phyloP scores from a whole-genome alignment of 2,329 filamentous ascomycete genomes.

The Aspergillus sp. region DNA sequence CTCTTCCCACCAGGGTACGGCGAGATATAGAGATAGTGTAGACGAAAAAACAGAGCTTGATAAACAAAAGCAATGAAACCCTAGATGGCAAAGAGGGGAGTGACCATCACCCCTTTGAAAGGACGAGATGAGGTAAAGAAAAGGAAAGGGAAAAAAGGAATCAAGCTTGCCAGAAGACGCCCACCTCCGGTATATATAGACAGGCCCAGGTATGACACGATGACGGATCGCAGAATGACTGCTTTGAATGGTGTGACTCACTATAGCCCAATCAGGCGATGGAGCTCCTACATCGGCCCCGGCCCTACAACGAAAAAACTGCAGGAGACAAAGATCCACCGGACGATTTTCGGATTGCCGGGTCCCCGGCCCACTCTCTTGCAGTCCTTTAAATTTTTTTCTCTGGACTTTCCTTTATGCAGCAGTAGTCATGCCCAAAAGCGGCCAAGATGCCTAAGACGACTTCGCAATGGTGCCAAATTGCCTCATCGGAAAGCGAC shows the following conservation, averaged over 20 bases:
- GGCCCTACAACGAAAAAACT: conserved; percentile 3
- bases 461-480: conserved; percentile 17
- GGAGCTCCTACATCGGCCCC: conserved; percentile 3
- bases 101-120: conserved; percentile 38
- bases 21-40: conserved; percentile 4
- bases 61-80: background rate
- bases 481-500: conserved; percentile 15
- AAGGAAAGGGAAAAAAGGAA: conserved; percentile 12
- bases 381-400: background rate
- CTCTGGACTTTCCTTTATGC: background rate
- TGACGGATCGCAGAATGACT: conserved; percentile 13
- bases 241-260: conserved; percentile 27
- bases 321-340: conserved; percentile 9
- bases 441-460: background rate
- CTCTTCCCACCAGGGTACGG: conserved; percentile 4
- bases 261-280: conserved; percentile 19
- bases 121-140: conserved; percentile 37
- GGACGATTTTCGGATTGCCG: conserved; percentile 1
- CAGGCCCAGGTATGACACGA: conserved; percentile 4
- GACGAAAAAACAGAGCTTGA: conserved; percentile 8
- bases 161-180: conserved; percentile 3
- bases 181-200: conserved; percentile 15
- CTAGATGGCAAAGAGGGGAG: conserved; percentile 30
- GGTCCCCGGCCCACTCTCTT: background rate
- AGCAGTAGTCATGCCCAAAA: background rate